A percentile compares a stretch with the other conserved stretches of the same genome.
These are phyloP conservation scores for Fragilariopsis cylindrus DNA, from an alignment of 108 stramenopile species.

Conservation along the genomic window DNA sequence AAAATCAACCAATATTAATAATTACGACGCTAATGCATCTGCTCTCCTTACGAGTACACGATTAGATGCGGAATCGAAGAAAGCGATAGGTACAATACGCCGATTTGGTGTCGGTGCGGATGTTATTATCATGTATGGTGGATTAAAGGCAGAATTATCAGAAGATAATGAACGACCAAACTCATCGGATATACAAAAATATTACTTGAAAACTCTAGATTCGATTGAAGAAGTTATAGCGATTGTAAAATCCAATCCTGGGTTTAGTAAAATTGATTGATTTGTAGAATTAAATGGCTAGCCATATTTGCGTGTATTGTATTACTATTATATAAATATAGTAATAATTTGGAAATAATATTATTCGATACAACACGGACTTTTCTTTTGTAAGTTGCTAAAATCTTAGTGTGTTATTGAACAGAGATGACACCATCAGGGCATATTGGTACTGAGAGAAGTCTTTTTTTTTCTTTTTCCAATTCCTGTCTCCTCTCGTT, in stretches of 20 bases:
- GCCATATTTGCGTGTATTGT: too few relatives aligned
- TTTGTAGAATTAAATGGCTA: too few relatives aligned
- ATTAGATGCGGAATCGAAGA: constrained; percentile 36
- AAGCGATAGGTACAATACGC: constrained; percentile 42
- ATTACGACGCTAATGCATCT: constrained; percentile 24
- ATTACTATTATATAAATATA: too few relatives aligned
- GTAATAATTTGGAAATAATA: too few relatives aligned
- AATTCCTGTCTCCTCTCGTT: too few relatives aligned
- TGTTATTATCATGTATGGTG: constrained; percentile 44
- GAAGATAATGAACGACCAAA: background rate
- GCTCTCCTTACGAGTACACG: constrained; percentile 19
- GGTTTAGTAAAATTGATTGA: background rate
- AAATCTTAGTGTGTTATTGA: too few relatives aligned
- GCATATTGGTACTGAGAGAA: too few relatives aligned
- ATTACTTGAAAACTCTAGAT: background rate
- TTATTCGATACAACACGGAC: too few relatives aligned
- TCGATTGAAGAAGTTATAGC: background rate
- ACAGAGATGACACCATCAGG: too few relatives aligned
- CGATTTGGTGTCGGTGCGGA: constrained; percentile 42
- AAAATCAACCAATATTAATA: background rate
- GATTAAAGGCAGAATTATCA: constrained; percentile 27
- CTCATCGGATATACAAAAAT: background rate
- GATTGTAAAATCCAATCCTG: background rate
- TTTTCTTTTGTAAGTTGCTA: too few relatives aligned
- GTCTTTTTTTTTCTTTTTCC: too few relatives aligned